Percentiles rank a stretch among this genome's conserved stretches.
phyloP scores from a whole-genome alignment of 73 alveolate species.

The Symbiodinium pilosum region DNA sequence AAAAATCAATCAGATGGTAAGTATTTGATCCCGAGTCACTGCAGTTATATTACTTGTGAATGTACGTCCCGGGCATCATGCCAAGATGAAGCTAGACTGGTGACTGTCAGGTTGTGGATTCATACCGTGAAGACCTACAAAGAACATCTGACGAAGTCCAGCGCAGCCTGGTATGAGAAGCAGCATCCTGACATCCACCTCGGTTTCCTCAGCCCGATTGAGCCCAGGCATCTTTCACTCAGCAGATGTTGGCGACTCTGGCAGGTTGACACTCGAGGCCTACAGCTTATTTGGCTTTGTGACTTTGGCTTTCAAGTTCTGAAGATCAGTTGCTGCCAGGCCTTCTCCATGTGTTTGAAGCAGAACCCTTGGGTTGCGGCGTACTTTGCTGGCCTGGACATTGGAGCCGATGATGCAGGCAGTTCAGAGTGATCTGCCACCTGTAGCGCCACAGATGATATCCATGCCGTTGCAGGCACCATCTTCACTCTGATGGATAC shows the following conservation, averaged over 20 bases:
- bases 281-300: no score
- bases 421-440: not conserved
- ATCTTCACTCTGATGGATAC: slow-evolving; percentile 89
- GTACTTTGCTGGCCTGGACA: slow-evolving; percentile 86
- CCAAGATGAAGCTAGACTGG: no score
- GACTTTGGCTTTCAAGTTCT: no score
- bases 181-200: not conserved
- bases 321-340: no score
- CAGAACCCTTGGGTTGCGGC: slow-evolving; percentile 94
- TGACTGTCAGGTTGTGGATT: slow-evolving; percentile 56
- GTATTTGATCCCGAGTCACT: no score
- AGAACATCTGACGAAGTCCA: slow-evolving; percentile 77
- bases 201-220: not conserved
- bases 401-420: slow-evolving; percentile 93
- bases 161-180: slow-evolving; percentile 20
- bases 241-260: slow-evolving; percentile 38
- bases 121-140: slow-evolving; percentile 82
- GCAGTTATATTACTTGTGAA: no score
- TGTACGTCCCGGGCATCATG: no score
- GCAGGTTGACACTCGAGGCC: slow-evolving; percentile 58
- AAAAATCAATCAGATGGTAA: no score
- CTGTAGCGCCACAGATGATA: not conserved
- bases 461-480: not conserved
- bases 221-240: slow-evolving; percentile 59
- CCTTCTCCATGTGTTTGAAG: slow-evolving; percentile 61